Percentiles rank a stretch among this genome's conserved stretches.
Evolutionary conservation across 768 basidiomycete species (phyloP).

Genomic region (Leccinum pellstonianum): DNA sequence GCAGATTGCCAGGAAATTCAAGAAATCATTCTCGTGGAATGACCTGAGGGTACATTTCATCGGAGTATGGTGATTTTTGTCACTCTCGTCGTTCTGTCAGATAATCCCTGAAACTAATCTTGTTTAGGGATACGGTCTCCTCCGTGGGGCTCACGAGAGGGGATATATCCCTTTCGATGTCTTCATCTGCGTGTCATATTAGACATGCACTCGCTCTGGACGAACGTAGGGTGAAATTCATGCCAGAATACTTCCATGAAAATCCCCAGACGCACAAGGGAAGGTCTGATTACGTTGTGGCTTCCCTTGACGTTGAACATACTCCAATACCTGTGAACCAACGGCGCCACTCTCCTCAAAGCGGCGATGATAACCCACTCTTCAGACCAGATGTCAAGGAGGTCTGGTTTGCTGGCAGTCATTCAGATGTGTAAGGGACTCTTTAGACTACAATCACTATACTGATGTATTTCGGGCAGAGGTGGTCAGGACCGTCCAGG

Average conservation of each 20-base stretch:
- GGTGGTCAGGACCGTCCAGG: not conserved
- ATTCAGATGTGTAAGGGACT: not conserved
- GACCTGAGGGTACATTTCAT: not conserved
- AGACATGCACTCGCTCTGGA: not conserved
- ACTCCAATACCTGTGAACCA: fast-evolving
- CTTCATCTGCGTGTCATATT: not conserved
- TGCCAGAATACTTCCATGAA: not conserved
- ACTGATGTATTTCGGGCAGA: not conserved
- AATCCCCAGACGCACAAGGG: not conserved
- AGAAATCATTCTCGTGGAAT: not conserved
- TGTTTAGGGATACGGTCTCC: not conserved
- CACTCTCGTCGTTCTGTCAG: not conserved
- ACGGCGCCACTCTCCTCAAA: not conserved
- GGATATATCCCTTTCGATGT: not conserved
- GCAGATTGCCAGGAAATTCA: not conserved
- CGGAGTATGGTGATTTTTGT: not conserved
- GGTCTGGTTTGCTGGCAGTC: not conserved
- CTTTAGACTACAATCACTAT: not conserved
- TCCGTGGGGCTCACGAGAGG: not conserved
- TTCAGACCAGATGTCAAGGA: not conserved
- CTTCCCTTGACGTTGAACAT: not conserved
- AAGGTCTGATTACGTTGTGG: not conserved
- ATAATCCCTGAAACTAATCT: not conserved
- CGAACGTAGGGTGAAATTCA: not conserved
- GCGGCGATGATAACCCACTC: not conserved